A percentile compares a stretch with the other conserved stretches of the same genome.
Evolutionary conservation across 768 basidiomycete genomes (phyloP).

Genomic region (Naganishia vishniacii): DNA sequence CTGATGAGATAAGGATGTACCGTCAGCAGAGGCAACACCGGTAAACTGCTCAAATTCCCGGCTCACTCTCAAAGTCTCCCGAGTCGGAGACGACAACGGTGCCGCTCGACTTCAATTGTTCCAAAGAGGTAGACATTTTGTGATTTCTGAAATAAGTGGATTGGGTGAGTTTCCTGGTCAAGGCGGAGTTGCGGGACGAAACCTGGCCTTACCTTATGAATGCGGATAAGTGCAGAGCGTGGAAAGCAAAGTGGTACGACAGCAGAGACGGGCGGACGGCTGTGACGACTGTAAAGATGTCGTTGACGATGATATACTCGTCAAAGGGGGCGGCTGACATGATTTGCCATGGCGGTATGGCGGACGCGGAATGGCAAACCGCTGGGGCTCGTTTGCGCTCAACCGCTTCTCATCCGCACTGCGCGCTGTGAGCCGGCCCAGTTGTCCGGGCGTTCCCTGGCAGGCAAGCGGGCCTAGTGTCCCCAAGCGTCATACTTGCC

Average conservation of each 20-base stretch:
- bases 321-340: not conserved
- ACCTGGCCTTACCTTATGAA: conserved; percentile 13
- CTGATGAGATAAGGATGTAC: conserved; percentile 50
- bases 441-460: not conserved
- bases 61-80: conserved; percentile 78
- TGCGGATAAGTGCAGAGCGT: not conserved
- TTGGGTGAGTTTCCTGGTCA: too few species aligned
- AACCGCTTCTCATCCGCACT: conserved; percentile 1
- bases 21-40: too few species aligned
- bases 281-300: not conserved
- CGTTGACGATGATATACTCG: conserved; percentile 3
- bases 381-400: not conserved
- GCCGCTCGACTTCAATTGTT: conserved; percentile 75
- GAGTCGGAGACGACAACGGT: conserved; percentile 97
- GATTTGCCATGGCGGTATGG: conserved; percentile 6
- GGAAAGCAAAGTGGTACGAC: not conserved
- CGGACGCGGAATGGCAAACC: conserved; percentile 1
- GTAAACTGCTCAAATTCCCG: not conserved
- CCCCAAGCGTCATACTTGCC: not conserved
- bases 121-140: conserved; percentile 49
- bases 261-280: too few species aligned
- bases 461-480: not conserved
- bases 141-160: not conserved
- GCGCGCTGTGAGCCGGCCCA: not conserved
- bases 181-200: too few species aligned